Base-by-base conservation (phyloP, 768 basidiomycete genomes). In the Mycena haematopus region DNA sequence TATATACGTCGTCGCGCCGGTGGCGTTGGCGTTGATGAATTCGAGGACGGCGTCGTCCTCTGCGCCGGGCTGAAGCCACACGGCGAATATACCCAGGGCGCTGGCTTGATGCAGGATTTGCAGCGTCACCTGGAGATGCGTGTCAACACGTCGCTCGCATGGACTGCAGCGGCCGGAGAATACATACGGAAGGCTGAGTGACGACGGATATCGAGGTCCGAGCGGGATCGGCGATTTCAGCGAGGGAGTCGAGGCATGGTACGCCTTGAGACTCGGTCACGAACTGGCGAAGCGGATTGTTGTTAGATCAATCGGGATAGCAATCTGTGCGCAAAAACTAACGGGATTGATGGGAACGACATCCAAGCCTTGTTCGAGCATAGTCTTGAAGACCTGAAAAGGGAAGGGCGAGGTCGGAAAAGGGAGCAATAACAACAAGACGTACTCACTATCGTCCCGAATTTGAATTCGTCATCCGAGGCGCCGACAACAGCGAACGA, bases 41-140 rank as follows among this genome's bases (percentile, higher is more conserved):
- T 56, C 40, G 31, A 65, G 50, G 10, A 88, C 85, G 6, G 74
- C 72, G 11, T 4, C 51, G 29, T 85, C 80, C 56, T 84, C 80
- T 3, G 86, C 85, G 24, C 88, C 88, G 9, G 88, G 88, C 67
- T 89, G 88, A 21, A 88, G 80, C 88, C 88, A 89, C 44, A 88
- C 76, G 1, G 81, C 79, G 0, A 80, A 82, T 15, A 86, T 70
- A 13, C 69, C 72, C 22, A 78, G 79, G 24, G 71, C 74, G 72
- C 79, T 79, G 5, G 80, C 82, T 38, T 82, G 77, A 67, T 81
- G 75, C 63, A 87, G 71, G 55, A 86, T 45, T 36, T 74, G 73
- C 50, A 85, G 76, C 14, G 85, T 87, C 38, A 87, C 70, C 83
- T 86, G 62, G 40, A 21, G 40, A 25, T 52, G 29, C 22, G 14